Base-by-base conservation (phyloP, 805 yeast species). In the Wickerhamomyces silvicola region DNA sequence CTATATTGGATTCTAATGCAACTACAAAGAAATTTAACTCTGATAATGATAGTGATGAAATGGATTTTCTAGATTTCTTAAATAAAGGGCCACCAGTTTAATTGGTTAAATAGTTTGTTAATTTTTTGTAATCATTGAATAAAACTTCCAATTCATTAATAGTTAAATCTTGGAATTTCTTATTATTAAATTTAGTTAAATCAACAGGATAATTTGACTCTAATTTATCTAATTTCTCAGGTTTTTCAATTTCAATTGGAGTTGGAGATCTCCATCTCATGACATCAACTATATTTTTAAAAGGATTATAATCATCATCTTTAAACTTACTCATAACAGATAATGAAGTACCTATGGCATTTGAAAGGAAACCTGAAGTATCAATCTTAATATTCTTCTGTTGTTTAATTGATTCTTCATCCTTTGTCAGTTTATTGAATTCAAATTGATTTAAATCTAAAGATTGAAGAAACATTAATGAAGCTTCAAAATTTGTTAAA, bases 21-120 rank as follows among this genome's bases (percentile, higher is more conserved):
- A 24, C 12, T 9, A 20, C 21, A 17, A 24, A 25, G 27, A 38
- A 15, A 22, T 27, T 28, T 17, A 31, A 30, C 14, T 15, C 27
- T 11, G 19, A 28, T 6, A 16, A 33, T 15, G 35, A 27, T 16
- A 33, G 21, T 11, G 42, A 34, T 24, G 71, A 62, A 33, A 55
- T 70, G 51, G 75, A 69, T 42, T 56, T 70, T 31, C 31, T 69
- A 43, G 75, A 68, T 37, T 67, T 70, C 39, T 56, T 70, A 37
- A 59, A 57, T 22, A 54, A 51, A 21, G 74, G 72, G 2, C 69
- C 67, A 4, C 51, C 47, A 9, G 28, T 11, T 2, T 16, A 24
- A 12, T 5, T 6, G n/a, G 26, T 11, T n/a, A 18, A 13, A 16
- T 28, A 22, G 19, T 19, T 20, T 15, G 13, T 16, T 20, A 8